Evolutionary conservation across 1,139 yeast genomes (phyloP).

Genomic region (Geotrichum macrosporum): DNA sequence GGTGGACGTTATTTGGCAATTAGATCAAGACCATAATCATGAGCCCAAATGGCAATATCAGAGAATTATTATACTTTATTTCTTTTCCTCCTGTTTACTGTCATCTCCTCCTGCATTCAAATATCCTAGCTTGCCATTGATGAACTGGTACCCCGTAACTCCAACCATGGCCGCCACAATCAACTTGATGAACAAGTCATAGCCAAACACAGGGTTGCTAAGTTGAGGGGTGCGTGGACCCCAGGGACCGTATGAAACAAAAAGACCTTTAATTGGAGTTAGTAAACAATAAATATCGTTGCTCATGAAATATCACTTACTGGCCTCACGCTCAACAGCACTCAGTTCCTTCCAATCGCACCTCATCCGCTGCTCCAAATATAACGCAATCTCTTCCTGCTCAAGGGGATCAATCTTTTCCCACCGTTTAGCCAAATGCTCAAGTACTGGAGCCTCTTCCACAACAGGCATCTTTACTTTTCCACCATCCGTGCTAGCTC

Average conservation of each 20-base stretch:
- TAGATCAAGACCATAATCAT: too few relatives aligned
- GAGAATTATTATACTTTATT: too few relatives aligned
- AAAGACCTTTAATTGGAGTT: constrained; percentile 29
- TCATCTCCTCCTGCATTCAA: constrained; percentile 1
- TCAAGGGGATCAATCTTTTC: constrained; percentile 38
- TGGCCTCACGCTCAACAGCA: constrained; percentile 38
- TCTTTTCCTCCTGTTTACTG: background rate
- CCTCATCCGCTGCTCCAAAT: constrained; percentile 44
- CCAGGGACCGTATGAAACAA: constrained; percentile 40
- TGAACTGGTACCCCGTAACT: constrained; percentile 32
- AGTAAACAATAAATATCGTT: constrained; percentile 4
- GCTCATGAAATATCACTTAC: constrained; percentile 26
- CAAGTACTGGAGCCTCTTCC: constrained; percentile 34
- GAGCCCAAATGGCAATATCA: too few relatives aligned
- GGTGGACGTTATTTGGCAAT: too few relatives aligned
- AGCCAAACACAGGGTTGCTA: constrained; percentile 31
- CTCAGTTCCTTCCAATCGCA: constrained; percentile 42
- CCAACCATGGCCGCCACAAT: constrained; percentile 29
- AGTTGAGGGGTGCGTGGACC: constrained; percentile 36
- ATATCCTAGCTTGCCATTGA: constrained; percentile 15
- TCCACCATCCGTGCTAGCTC: too few relatives aligned
- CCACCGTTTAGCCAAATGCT: constrained; percentile 39
- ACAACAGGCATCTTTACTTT: constrained; percentile 24
- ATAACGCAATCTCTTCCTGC: constrained; percentile 44
- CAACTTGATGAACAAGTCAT: constrained; percentile 30